phyloP scores from a whole-genome alignment of 805 yeast species.

The Lipomyces spencermartinsiae region DNA sequence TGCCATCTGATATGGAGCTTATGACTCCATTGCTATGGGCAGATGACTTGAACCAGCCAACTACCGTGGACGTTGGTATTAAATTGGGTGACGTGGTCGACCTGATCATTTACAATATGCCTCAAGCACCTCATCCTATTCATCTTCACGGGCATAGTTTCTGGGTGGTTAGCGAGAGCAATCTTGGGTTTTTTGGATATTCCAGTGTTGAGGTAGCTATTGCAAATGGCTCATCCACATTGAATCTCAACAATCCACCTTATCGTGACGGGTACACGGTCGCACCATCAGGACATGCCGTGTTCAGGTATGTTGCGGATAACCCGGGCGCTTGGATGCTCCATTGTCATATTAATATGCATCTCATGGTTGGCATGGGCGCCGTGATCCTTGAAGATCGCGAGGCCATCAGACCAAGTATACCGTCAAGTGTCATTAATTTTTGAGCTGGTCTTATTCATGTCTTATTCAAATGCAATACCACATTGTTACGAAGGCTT shows the following conservation, averaged over 20 bases:
- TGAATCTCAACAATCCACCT: conserved; percentile 4
- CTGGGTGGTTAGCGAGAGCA: conserved; percentile 59
- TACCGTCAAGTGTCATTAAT: not conserved
- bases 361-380: conserved; percentile 13
- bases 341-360: conserved; percentile 63
- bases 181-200: conserved; percentile 40
- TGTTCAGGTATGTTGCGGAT: conserved; percentile 69
- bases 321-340: conserved; percentile 94
- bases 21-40: conserved; percentile 12
- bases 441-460: too few species aligned
- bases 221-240: not conserved
- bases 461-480: too few species aligned
- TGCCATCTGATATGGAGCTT: conserved; percentile 10
- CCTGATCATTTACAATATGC: conserved; percentile 78
- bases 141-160: conserved; percentile 77
- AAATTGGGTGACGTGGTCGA: conserved; percentile 57
- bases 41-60: not conserved
- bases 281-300: conserved; percentile 9
- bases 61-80: conserved; percentile 9
- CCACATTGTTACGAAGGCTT: too few species aligned
- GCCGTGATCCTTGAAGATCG: conserved; percentile 16
- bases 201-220: conserved; percentile 54
- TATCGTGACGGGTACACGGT: conserved; percentile 16
- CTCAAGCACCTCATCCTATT: conserved; percentile 80
- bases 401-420: not conserved